These are phyloP conservation scores for Rugonectria rugulosa DNA, from an alignment of 2,329 filamentous ascomycete species.

Conservation along the genomic window DNA sequence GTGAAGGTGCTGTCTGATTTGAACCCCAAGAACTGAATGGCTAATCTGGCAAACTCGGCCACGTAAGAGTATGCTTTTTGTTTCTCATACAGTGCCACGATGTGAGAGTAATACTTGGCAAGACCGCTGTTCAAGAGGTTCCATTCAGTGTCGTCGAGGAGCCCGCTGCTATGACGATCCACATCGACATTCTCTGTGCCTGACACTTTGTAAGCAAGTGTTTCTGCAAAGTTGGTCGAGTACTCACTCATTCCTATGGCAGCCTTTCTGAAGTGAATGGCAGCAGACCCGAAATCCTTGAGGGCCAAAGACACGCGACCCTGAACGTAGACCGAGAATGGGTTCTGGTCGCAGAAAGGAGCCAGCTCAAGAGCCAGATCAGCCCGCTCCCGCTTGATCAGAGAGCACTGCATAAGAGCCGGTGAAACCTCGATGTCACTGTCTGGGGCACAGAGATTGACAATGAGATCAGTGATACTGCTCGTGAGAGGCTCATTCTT, in stretches of 20 bases:
- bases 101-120: conserved; percentile 85
- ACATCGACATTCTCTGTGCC: conserved; percentile 55
- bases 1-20: conserved; percentile 48
- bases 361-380: conserved; percentile 66
- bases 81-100: conserved; percentile 82
- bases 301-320: conserved; percentile 79
- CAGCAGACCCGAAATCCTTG: conserved; percentile 76
- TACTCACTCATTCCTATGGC: conserved; percentile 81
- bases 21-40: conserved; percentile 67
- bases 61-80: conserved; percentile 80
- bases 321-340: conserved; percentile 81
- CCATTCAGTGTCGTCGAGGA: conserved; percentile 81
- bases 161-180: conserved; percentile 65
- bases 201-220: conserved; percentile 43
- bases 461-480: conserved; percentile 71
- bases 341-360: conserved; percentile 63
- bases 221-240: background rate
- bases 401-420: conserved; percentile 67
- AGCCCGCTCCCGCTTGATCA: conserved; percentile 65
- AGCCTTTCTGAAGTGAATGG: conserved; percentile 80
- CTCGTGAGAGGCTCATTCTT: conserved; percentile 61
- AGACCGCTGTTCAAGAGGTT: conserved; percentile 74
- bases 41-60: conserved; percentile 81
- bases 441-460: conserved; percentile 69
- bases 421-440: conserved; percentile 72